Evolutionary conservation across 768 basidiomycete genomes (phyloP), one percentile per base, ranked within the genome.

Genomic region (Lentinula detonsa): DNA sequence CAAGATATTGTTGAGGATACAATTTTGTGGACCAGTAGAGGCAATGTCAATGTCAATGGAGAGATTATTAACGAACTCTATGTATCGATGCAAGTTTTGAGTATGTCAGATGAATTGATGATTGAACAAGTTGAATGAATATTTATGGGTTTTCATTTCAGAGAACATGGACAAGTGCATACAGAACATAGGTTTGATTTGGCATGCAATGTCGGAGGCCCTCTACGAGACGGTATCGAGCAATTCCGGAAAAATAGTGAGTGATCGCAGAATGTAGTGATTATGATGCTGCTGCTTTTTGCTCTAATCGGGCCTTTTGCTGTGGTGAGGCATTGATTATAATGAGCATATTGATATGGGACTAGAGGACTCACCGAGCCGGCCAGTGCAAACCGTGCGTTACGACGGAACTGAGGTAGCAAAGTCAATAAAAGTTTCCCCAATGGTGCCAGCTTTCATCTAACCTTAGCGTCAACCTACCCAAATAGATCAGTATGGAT

Each of bases 391-490:
- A 81, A 81, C 64, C 82, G 81, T 59, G 90, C 83, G 71, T 94
- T 94, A 71, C 88, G 87, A 72, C 91, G 90, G 85, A 92, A 93
- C 92, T 93, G 73, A 51, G 46, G 58, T 52, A 42, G 64, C 56
- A 37, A 66, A 49, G 63, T 66, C 28, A 62, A 55, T 59, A 46
- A 53, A n/a, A 49, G 50, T 61, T 11, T 35, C 37, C 63, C 62
- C 7, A 55, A 31, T 15, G 57, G 48, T 34, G 49, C 51, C 48
- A 52, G 59, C 31, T 59, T 15, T 57, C 39, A 64, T 67, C 77
- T 63, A 65, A 91, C 91, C 85, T 91, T 93, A 63, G 87, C 72
- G 65, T 93, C 91, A 70, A 93, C 86, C 91, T 93, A 66, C 3
- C 55, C 16, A 60, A 59, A 11, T 57, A 57, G 57, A 57, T 63